Evolutionary conservation across 2,329 filamentous ascomycete species (phyloP), one percentile per base, ranked within the genome.

Genomic region (Aspergillus tamarii): DNA sequence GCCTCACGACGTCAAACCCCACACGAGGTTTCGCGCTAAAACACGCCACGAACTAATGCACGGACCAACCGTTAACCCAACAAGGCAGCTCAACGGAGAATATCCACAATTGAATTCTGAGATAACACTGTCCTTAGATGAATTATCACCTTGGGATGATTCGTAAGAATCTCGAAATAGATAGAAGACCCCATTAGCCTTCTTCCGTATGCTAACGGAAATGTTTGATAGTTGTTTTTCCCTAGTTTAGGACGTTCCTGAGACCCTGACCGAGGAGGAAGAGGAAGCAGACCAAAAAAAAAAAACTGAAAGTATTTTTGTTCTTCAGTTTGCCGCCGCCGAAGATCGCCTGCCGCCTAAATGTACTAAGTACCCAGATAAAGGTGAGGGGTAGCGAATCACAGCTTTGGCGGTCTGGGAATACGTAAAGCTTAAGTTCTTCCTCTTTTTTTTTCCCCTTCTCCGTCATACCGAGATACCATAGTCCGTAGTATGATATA

Each of bases 1-100:
- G 48, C 28, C 19, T 45, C 26, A 60, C 62, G 54, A 66, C 62
- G 60, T 64, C 64, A 64, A 55, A 36, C 53, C 32, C 61, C 53
- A 64, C 53, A 63, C 48, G 50, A 60, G 34, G 30, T 39, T 39
- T 41, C 21, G 45, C 60, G 46, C 65, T 67, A 69, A 65, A 55
- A 45, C 50, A 58, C 60, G 64, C 67, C 67, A 69, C 65, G 62
- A 57, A 57, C 48, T 57, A 41, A 60, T 57, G 60, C 65, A 61
- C 64, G 62, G 65, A 52, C 55, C 54, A 64, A 63, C 52, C 63
- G 60, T 63, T 63, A 65, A 63, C 50, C 58, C 36, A 56, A 57
- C 50, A 55, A 55, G 52, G 52, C 30, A 55, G 52, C 52, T 55
- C 52, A 55, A 55, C 32, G 32, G 52, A 55, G 52, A 55, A 55